Percentiles rank a stretch among this genome's conserved stretches.
Evolutionary conservation across 805 yeast genomes (phyloP).

Genomic region (Monosporozyma unispora): DNA sequence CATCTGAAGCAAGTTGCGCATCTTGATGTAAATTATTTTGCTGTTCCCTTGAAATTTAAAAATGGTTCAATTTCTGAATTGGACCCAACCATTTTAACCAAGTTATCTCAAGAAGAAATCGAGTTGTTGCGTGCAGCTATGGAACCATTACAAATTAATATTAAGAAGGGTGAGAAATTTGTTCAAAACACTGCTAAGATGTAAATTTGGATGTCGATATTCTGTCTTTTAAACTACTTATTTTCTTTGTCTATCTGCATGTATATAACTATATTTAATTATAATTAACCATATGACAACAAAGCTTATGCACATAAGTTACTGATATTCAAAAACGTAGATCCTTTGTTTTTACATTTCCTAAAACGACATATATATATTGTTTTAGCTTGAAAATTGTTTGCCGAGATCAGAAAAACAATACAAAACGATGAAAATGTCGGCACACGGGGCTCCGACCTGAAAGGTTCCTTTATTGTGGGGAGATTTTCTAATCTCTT

Average conservation of each 20-base stretch:
- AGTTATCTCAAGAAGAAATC: conserved; percentile 40
- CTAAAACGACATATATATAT: neutral
- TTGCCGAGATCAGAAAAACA: neutral
- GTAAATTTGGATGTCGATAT: conserved; percentile 4
- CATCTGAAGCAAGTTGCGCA: conserved; percentile 28
- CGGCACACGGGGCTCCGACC: neutral
- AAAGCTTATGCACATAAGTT: too few relatives aligned
- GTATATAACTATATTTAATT: too few relatives aligned
- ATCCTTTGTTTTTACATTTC: neutral
- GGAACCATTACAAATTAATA: conserved; percentile 45
- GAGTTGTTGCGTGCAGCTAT: conserved; percentile 44
- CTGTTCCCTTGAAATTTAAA: conserved; percentile 51
- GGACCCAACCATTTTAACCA: conserved; percentile 40
- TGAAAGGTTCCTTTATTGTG: neutral
- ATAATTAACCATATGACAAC: too few relatives aligned
- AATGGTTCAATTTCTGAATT: conserved; percentile 46
- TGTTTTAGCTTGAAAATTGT: too few relatives aligned
- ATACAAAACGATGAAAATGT: neutral
- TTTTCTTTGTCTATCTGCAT: too few relatives aligned
- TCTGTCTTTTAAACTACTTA: neutral
- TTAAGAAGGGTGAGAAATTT: conserved; percentile 50
- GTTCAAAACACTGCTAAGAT: conserved; percentile 24
- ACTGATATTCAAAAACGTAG: too few relatives aligned
- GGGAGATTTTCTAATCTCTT: neutral
- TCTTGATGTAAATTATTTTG: conserved; percentile 38